Evolutionary conservation across 192 early-diverging fungal genomes (phyloP), one percentile per base, ranked within the genome.

Genomic region (Backusella sp.): DNA sequence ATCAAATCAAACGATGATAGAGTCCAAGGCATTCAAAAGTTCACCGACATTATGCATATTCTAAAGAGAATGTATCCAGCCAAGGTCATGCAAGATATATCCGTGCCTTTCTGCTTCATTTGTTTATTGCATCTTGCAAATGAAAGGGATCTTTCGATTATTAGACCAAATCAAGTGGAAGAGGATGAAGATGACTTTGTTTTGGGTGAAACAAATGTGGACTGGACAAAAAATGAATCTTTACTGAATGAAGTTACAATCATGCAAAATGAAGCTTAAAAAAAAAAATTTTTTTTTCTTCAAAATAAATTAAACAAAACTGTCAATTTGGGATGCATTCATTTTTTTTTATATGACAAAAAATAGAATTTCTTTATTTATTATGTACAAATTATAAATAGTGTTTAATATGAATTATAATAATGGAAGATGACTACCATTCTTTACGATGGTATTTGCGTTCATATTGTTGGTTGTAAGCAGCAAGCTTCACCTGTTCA

Each of bases 81-180:
- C 34, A 88, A 95, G 65, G 91, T 88, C 72, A 87, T 95, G 72
- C 88, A 90, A 73, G 97, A 99, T 59, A 97, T 99, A 73, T 97
- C 96, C 3, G 91, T 97, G n/a, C 91, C 96, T 34, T 99, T 95
- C 78, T 97, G 96, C 83, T 99, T 99, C 81, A 98, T 99, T 73
- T 97, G 96, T 75, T 80, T 99, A 67, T 82, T 99, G 75, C 97
- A 99, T 88, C 80, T 99, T 76, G 96, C 96, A 37, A 98, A 99
- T 79, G 97, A 98, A 81, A 91, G 95, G 78, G 90, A 92, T 70
- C 82, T 98, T 26, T 77, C 62, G 8, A 78, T 78, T 30, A n/a
- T 32, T 34, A 72, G 77, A n/a, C 30, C 36, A 66, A 49, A 32
- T 14, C 12, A 36, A 19, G 21, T 19, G 14, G 37, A 42, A 4